Evolutionary conservation across 2,329 filamentous ascomycete genomes (phyloP).

Genomic region (Samsoniella hepiali): DNA sequence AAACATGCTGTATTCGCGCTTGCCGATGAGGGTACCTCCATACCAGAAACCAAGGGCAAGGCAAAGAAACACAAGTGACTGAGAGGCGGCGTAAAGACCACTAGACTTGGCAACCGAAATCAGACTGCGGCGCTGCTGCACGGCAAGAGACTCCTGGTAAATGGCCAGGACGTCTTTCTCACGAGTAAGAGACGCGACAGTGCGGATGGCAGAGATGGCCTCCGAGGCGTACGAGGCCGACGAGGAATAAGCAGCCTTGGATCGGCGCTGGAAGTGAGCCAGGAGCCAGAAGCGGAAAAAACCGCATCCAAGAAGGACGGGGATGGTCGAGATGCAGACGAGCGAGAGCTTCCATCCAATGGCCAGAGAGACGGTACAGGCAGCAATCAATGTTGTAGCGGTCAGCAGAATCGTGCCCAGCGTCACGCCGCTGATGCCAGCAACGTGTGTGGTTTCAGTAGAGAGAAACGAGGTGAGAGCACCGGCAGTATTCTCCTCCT

Average conservation of each 20-base stretch:
- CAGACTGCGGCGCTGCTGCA: slow-evolving; percentile 65
- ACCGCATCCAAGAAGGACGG: slow-evolving; percentile 74
- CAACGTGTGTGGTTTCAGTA: slow-evolving; percentile 83
- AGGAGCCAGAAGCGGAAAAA: slow-evolving; percentile 86
- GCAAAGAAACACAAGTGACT: slow-evolving; percentile 78
- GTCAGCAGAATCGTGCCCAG: slow-evolving; percentile 84
- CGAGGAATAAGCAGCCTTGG: slow-evolving; percentile 74
- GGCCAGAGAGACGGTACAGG: slow-evolving; percentile 65
- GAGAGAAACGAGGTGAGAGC: slow-evolving; percentile 85
- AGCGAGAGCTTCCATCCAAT: slow-evolving; percentile 87
- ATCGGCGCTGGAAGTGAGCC: slow-evolving; percentile 71
- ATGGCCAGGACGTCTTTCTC: slow-evolving; percentile 74
- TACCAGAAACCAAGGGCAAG: slow-evolving; percentile 93
- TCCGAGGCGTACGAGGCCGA: slow-evolving; percentile 90
- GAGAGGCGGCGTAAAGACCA: slow-evolving; percentile 75
- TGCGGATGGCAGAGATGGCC: slow-evolving; percentile 89
- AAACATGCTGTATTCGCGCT: slow-evolving; percentile 69
- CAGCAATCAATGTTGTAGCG: slow-evolving; percentile 71
- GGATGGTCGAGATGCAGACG: slow-evolving; percentile 76
- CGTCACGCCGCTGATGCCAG: slow-evolving; percentile 82
- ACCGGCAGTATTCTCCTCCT: slow-evolving; percentile 83
- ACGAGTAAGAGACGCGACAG: slow-evolving; percentile 84
- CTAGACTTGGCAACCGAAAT: slow-evolving; percentile 74
- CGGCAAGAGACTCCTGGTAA: slow-evolving; percentile 65
- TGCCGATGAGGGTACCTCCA: slow-evolving; percentile 71